Conservation (phyloP, 139 green algal genomes). For the Haematococcus lacustris region DNA sequence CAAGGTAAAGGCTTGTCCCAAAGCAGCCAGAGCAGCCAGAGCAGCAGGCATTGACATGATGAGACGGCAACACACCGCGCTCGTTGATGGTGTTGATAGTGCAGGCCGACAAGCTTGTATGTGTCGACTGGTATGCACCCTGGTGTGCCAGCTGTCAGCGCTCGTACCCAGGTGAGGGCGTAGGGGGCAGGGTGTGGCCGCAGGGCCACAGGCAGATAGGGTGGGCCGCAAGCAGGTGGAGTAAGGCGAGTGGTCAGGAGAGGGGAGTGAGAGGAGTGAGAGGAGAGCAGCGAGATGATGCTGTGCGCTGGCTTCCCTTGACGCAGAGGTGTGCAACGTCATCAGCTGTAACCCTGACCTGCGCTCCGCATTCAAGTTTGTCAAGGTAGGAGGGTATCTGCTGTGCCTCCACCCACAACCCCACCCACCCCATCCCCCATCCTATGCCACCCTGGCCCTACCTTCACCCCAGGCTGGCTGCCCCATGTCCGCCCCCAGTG, state of each 20-base stretch:
- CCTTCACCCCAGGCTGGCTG: not conserved
- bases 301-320: not conserved
- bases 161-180: not conserved
- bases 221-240: too few species aligned
- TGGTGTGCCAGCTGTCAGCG: constrained; percentile 2
- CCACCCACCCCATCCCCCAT: not conserved
- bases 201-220: too few species aligned
- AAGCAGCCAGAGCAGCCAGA: too few species aligned
- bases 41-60: too few species aligned
- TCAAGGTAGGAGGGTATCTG: constrained; percentile 38
- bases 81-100: too few species aligned
- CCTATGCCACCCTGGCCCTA: not conserved
- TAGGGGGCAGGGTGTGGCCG: too few species aligned
- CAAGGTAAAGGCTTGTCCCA: too few species aligned
- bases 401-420: too few species aligned
- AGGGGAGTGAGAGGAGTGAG: not conserved
- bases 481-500: too few species aligned
- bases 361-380: constrained; percentile 33
- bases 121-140: constrained; percentile 25
- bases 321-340: constrained; percentile 35
- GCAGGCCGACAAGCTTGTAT: constrained; percentile 15
- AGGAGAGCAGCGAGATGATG: not conserved
- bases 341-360: constrained; percentile 20
- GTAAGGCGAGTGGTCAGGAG: too few species aligned
- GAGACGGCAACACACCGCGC: too few species aligned